A percentile compares a stretch with the other conserved stretches of the same genome.
phyloP scores from a whole-genome alignment of 2,329 filamentous ascomycete genomes.

The Aspergillus costaricaensis region DNA sequence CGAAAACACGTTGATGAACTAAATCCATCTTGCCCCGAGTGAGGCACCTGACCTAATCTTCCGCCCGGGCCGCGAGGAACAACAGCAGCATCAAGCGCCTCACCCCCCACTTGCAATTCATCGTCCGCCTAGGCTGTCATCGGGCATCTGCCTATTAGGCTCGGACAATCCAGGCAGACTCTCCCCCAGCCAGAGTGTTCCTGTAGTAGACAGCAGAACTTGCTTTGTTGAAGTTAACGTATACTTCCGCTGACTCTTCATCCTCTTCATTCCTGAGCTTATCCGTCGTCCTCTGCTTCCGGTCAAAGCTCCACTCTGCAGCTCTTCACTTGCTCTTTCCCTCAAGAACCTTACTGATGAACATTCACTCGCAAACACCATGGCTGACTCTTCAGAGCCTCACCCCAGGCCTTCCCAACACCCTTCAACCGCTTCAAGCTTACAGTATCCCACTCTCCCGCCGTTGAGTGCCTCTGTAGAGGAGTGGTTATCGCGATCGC shows the following conservation, averaged over 20 bases:
- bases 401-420: constrained; percentile 30
- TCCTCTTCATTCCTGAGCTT: constrained; percentile 15
- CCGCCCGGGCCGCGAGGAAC: constrained; percentile 17
- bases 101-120: constrained; percentile 19
- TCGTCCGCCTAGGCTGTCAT: constrained; percentile 19
- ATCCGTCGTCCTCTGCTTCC: constrained; percentile 20
- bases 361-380: constrained; percentile 25
- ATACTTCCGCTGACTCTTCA: constrained; percentile 18
- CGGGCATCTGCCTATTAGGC: constrained; percentile 28
- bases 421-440: constrained; percentile 30
- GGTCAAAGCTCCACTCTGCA: constrained; percentile 22
- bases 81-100: constrained; percentile 7
- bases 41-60: constrained; percentile 22
- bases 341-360: constrained; percentile 23
- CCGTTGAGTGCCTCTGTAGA: constrained; percentile 42
- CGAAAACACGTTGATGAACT: not conserved
- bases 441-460: constrained; percentile 46
- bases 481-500: constrained; percentile 45
- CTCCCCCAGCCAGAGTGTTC: constrained; percentile 6
- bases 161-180: constrained; percentile 15
- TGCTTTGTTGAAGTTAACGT: constrained; percentile 20
- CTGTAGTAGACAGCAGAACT: constrained; percentile 6
- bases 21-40: not conserved
- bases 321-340: constrained; percentile 16
- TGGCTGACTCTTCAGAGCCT: constrained; percentile 43